A percentile compares a stretch with the other conserved stretches of the same genome.
Conservation (phyloP, 2,329 filamentous ascomycete species). For the Fusarium newnesense region DNA sequence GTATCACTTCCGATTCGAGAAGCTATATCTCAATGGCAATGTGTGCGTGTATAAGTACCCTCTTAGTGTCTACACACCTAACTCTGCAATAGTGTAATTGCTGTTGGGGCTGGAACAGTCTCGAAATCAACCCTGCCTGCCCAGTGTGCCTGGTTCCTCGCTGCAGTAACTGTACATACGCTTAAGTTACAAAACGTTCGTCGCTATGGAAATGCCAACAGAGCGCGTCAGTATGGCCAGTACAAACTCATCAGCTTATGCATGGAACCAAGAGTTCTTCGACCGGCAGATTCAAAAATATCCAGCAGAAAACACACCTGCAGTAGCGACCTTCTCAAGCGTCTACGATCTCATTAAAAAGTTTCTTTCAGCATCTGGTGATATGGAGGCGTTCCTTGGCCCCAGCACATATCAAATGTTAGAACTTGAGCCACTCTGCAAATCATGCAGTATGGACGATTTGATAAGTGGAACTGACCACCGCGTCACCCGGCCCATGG, state of each 20-base stretch:
- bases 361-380: not conserved
- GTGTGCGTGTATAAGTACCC: fast-evolving
- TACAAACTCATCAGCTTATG: not conserved
- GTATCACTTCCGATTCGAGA: not conserved
- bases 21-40: fast-evolving
- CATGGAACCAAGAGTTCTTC: not conserved
- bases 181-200: fast-evolving
- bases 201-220: fast-evolving
- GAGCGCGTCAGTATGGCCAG: fast-evolving
- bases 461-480: not conserved
- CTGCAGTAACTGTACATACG: fast-evolving
- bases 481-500: not conserved
- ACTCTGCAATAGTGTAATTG: not conserved
- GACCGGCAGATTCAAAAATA: not conserved
- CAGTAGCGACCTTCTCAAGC: fast-evolving
- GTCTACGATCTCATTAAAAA: not conserved
- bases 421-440: not conserved
- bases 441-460: not conserved
- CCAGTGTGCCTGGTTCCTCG: fast-evolving
- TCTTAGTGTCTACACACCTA: fast-evolving
- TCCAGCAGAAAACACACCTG: not conserved
- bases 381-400: not conserved
- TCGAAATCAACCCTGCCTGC: fast-evolving
- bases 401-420: not conserved
- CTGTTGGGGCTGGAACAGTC: fast-evolving